phyloP scores from a whole-genome alignment of 2,329 filamentous ascomycete genomes.

The Penicillium sclerotigenum region DNA sequence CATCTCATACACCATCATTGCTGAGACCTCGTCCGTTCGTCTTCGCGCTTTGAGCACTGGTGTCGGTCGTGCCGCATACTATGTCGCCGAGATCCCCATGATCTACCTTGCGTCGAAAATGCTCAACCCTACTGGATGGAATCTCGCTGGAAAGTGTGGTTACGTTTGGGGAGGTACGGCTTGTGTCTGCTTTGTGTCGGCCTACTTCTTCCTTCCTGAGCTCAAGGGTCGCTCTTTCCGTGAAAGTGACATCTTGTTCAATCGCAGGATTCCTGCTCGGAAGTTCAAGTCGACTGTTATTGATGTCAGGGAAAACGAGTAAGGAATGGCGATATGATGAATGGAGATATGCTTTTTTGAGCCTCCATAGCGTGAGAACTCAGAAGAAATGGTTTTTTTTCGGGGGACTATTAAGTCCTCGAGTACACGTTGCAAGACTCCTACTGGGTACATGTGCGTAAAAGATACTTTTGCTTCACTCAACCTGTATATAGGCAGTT shows the following conservation, averaged over 20 bases:
- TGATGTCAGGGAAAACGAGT: conserved; percentile 44
- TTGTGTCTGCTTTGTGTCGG: conserved; percentile 40
- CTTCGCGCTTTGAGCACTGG: conserved; percentile 40
- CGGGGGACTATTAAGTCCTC: not conserved
- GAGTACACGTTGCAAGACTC: not conserved
- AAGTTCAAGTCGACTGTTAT: conserved; percentile 48
- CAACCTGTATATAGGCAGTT: not conserved
- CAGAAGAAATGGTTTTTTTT: not conserved
- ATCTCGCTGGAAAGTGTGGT: conserved; percentile 47
- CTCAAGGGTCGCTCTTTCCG: conserved; percentile 47
- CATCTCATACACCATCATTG: conserved; percentile 40
- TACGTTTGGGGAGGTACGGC: conserved; percentile 50
- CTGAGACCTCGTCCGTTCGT: conserved; percentile 40
- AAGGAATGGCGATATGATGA: conserved; percentile 5
- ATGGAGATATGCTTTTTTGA: not conserved
- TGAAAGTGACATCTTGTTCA: conserved; percentile 48
- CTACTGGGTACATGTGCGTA: not conserved
- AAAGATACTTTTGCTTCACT: not conserved
- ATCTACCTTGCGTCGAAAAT: conserved; percentile 42
- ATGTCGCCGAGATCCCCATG: conserved; percentile 44
- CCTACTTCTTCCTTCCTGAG: conserved; percentile 47
- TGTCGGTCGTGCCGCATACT: conserved; percentile 43
- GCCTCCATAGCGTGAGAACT: not conserved
- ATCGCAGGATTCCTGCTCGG: conserved; percentile 41
- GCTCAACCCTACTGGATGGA: conserved; percentile 42